A percentile compares a stretch with the other conserved stretches of the same genome.
These are phyloP conservation scores for Stachybotrys elegans DNA, from an alignment of 2,329 filamentous ascomycete genomes.

Conservation along the genomic window DNA sequence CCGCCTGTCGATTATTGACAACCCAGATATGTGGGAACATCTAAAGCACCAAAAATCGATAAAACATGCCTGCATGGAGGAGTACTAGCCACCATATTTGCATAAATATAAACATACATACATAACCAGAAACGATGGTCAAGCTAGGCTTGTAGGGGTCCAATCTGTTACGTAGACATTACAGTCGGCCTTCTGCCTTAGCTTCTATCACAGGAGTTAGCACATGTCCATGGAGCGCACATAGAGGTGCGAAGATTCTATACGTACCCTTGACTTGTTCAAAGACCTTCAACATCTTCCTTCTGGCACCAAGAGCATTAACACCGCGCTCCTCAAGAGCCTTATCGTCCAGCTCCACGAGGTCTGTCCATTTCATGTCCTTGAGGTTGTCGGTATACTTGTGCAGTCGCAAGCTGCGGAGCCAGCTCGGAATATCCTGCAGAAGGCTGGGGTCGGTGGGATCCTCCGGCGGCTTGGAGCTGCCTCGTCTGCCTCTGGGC, in stretches of 20 bases:
- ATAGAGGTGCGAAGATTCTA: neutral
- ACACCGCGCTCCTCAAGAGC: constrained; percentile 89
- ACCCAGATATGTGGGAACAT: too few relatives aligned
- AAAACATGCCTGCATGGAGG: too few relatives aligned
- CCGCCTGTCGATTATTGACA: too few relatives aligned
- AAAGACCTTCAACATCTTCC: constrained; percentile 99
- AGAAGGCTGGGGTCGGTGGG: constrained; percentile 86
- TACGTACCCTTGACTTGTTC: constrained; percentile 79
- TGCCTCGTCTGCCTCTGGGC: constrained; percentile 85
- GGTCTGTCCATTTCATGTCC: constrained; percentile 92
- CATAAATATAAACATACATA: too few relatives aligned
- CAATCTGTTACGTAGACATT: too few relatives aligned
- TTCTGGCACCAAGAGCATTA: constrained; percentile 86
- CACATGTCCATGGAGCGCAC: constrained; percentile 12
- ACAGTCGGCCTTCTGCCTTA: constrained; percentile 67
- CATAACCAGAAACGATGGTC: too few relatives aligned
- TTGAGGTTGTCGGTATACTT: constrained; percentile 99
- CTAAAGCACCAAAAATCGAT: too few relatives aligned
- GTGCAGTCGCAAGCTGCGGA: constrained; percentile 88
- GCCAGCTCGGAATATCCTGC: constrained; percentile 93
- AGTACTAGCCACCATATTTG: too few relatives aligned
- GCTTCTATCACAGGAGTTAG: constrained; percentile 49
- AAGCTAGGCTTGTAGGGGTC: too few relatives aligned
- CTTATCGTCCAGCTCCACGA: constrained; percentile 88
- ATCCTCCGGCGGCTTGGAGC: constrained; percentile 96